Evolutionary conservation across 164 flowering plant genomes (phyloP), one percentile per base, ranked within the genome.

Genomic region (Piper betle): DNA sequence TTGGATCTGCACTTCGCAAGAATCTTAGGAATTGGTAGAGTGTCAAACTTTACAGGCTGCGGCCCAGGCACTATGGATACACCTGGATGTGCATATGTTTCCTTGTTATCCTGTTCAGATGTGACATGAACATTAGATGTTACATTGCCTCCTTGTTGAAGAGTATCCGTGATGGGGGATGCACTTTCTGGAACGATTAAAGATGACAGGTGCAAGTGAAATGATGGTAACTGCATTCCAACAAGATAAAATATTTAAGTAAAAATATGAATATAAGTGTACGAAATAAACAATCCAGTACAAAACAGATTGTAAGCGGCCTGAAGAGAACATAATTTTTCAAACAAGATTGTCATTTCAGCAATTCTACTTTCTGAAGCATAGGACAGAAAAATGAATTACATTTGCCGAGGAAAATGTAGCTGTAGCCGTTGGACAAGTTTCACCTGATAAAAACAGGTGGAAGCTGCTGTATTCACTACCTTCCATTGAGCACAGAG

Each of bases 381-480:
- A 19, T 40, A 52, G 56, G 39, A 8, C 53, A 25, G 39, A 19
- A 39, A 1, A 59, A 56, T 11, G 62, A 68, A 82, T 71, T 78
- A 86, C 88, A 72, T 79, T 76, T 60, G 58, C 75, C 43, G 75
- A 55, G 63, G 83, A 66, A 39, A 73, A 66, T 68, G 74, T 52
- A 38, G 39, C 56, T 66, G 70, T 80, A 57, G 53, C 48, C 11
- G 72, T 67, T 61, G 82, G 68, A 68, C 58, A 62, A 42, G 73
- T 82, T 39, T 78, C 80, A 40, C 85, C 88, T 10, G 96, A 84
- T 70, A 85, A 73, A 66, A 76, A 84, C 60, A 88, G 66, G 67
- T 63, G 82, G 55, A 71, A 76, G 58, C 66, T 68, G 52, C 67
- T 72, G 62, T 60, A 73, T 74, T 71, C 61, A 57, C 68, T 68